Evolutionary conservation across 306 rosid genomes (phyloP), one percentile per base, ranked within the genome.

Genomic region (Rubus idaeus): DNA sequence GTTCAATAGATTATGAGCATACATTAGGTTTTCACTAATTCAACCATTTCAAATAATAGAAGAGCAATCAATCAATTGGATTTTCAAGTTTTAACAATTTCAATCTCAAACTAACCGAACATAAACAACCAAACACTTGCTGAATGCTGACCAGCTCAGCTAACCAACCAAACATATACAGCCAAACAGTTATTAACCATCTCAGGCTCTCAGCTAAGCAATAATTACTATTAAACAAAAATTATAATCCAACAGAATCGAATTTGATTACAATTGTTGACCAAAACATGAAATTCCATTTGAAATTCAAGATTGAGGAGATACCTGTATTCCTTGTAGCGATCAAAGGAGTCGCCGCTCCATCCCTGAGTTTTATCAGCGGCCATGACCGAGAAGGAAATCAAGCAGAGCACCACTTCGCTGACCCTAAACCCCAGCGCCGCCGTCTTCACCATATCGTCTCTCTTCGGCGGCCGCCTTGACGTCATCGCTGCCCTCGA

Each of bases 331-430:
- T 96, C 99, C 83, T 87, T 96, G 87, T 96, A 96, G 78, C 99
- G 97, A 75, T 96, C 96, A 62, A 89, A 96, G 73, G 99, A 96
- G 74, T 96, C 99, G 50, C 99, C 99, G 44, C 96, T 93, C 99
- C 99, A 96, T 21, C 99, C 99, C 81, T 87, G 96, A 65, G 99
- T 96, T 63, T 86, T 92, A 84, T 96, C 98, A 2, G 98, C 95
- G 21, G 99, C 99, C 99, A 96, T 93, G 56, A 96, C 94, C 30
- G 99, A 86, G 83, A 96, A 96, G 17, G 99, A 96, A 86, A 93
- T 83, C 85, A 96, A 79, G 80, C 98, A 96, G 30, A 96, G 77
- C 20, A 87, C 87, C 63, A 89, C 68, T 75, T 96, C 99, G 75
- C 90, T 79, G 41, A 96, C 53, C 68, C 99, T 86, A 85, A 96